Base-by-base conservation (phyloP, 2,329 filamentous ascomycete genomes). In the Aureobasidium sp. region DNA sequence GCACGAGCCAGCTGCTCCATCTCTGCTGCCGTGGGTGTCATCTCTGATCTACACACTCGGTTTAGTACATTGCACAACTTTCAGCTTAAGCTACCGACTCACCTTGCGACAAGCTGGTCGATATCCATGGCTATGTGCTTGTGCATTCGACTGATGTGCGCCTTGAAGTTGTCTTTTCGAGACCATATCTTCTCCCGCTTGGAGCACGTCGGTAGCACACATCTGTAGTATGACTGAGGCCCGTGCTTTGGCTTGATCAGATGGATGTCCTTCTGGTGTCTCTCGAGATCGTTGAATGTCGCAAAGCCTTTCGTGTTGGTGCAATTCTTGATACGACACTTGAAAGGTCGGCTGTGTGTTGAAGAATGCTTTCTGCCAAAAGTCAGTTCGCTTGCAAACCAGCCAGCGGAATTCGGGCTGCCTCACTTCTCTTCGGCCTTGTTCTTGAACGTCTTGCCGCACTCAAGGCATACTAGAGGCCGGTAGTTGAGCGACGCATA, bases 141-240 rank as follows among this genome's bases (percentile, higher is more conserved):
- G 70, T 96, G 91, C 67, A 89, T 84, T 11, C 86, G 82, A 53
- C 75, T 78, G 47, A 95, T 79, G 69, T 96, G 92, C 37, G 87
- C 84, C 63, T 86, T 86, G 71, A 96, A 96, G 68, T 96, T 96
- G 72, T 96, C 92, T 54, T 86, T 78, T 23, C 92, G 83, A 0
- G 88, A 87, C 89, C 89, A 96, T 37, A 80, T 75, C 70, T 95
- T 95, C 1, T 76, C 76, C 63, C 78, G 85, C 25, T 77, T 81
- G 25, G 74, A 77, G 67, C 87, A 90, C 23, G 74, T 67, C 7
- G 73, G 73, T 6, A 81, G 74, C 54, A 78, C 78, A 69, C 89
- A 94, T 60, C 78, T 80, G 64, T 81, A 89, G 40, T 77, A 77
- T 62, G 80, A 80, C 46, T 75, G 77, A 0, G 74, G 75, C 9